Conservation (phyloP, 164 flowering plant genomes). For the Cinnamomum chago region DNA sequence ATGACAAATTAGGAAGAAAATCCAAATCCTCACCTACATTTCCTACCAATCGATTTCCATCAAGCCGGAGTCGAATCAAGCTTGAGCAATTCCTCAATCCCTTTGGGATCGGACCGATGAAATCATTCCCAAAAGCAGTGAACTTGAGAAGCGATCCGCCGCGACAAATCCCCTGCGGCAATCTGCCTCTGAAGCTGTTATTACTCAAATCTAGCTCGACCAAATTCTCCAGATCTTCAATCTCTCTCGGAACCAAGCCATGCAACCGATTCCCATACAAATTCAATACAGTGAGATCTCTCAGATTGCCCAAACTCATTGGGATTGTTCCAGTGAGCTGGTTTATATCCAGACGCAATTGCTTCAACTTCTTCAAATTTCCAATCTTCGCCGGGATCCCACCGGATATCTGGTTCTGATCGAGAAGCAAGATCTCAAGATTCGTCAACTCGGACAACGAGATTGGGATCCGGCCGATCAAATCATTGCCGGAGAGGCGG, state of each 20-base stretch:
- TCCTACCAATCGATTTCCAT: slow-evolving; percentile 2
- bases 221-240: not conserved
- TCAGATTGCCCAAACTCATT: not conserved
- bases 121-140: not conserved
- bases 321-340: not conserved
- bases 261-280: not conserved
- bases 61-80: not conserved
- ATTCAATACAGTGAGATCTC: not conserved
- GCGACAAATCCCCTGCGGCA: not conserved
- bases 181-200: not conserved
- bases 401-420: slow-evolving; percentile 65
- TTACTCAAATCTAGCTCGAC: not conserved
- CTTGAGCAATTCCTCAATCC: slow-evolving; percentile 3
- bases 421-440: slow-evolving; percentile 21
- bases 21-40: slow-evolving; percentile 29
- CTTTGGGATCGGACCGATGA: not conserved
- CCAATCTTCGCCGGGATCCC: slow-evolving; percentile 68
- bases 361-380: not conserved
- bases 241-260: not conserved
- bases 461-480: not conserved
- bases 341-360: not conserved
- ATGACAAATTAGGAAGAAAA: slow-evolving; percentile 20
- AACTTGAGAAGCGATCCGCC: not conserved
- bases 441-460: not conserved
- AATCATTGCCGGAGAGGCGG: not conserved